A percentile compares a stretch with the other conserved stretches of the same genome.
Evolutionary conservation across 352 stramenopile genomes (phyloP).

Genomic region (Halophytophthora batemanensis): DNA sequence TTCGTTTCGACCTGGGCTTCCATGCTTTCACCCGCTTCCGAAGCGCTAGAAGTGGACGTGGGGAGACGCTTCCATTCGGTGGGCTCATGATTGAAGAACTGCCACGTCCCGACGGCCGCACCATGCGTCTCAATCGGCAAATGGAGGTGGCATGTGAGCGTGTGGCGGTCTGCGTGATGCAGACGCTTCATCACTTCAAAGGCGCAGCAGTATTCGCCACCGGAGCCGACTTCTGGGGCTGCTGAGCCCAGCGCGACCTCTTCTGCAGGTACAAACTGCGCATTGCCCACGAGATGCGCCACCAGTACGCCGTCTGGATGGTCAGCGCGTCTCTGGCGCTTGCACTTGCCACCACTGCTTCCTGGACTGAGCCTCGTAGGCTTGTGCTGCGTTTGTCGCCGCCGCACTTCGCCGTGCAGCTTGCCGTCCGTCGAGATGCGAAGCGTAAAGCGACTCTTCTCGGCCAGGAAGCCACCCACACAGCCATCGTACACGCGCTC

Average conservation of each 20-base stretch:
- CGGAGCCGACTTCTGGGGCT: slow-evolving; percentile 10
- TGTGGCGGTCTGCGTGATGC: slow-evolving; percentile 39
- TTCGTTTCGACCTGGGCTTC: neutral
- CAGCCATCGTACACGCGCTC: slow-evolving; percentile 46
- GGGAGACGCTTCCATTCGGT: slow-evolving; percentile 2
- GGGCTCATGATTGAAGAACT: slow-evolving; percentile 11
- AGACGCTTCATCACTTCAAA: slow-evolving; percentile 41
- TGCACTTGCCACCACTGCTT: slow-evolving; percentile 23
- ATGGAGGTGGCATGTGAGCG: slow-evolving; percentile 42
- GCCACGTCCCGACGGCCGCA: slow-evolving; percentile 25
- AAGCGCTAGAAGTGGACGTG: slow-evolving; percentile 12
- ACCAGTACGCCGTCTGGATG: slow-evolving; percentile 26
- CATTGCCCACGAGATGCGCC: slow-evolving; percentile 34
- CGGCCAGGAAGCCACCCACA: slow-evolving; percentile 39
- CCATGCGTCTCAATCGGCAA: slow-evolving; percentile 20
- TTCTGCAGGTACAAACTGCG: slow-evolving; percentile 16
- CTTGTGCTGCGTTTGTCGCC: slow-evolving; percentile 7
- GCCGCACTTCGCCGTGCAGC: slow-evolving; percentile 39
- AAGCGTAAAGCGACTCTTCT: slow-evolving; percentile 35
- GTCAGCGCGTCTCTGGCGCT: slow-evolving; percentile 16
- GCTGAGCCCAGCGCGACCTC: slow-evolving; percentile 23
- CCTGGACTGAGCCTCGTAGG: neutral
- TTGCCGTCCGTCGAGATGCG: slow-evolving; percentile 33
- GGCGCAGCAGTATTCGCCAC: slow-evolving; percentile 39
- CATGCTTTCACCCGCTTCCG: slow-evolving; percentile 12